Evolutionary conservation across 2,329 filamentous ascomycete genomes (phyloP), one percentile per base, ranked within the genome.

Genomic region (Paecilomyces sp.): DNA sequence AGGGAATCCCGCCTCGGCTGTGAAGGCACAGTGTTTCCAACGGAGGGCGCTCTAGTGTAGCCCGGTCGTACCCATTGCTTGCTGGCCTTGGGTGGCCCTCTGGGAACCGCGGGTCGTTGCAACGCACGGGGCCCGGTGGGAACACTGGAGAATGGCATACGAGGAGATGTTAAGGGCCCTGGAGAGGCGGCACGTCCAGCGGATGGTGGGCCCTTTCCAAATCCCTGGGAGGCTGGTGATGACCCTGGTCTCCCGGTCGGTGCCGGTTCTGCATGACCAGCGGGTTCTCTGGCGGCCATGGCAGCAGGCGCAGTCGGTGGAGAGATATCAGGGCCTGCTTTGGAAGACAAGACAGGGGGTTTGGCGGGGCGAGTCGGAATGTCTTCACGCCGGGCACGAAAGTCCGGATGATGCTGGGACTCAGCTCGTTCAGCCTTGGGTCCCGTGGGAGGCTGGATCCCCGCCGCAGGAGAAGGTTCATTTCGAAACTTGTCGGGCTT

Each of bases 91-190:
- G 70, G 63, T 18, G 67, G 64, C 6, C 68, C 68, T 30, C 74
- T 68, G 11, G 72, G 68, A 13, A 66, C 66, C 36, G 69, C 61
- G 7, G 67, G 65, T 55, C 72, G 71, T 54, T 75, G 70, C n/a
- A 73, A 67, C 6, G 75, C 75, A 56, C 76, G 74, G 34, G 76
- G 76, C 3, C 74, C 76, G 8, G 75, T 78, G 12, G 76, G 76
- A 22, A 77, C 73, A 34, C 64, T 73, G 9, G 72, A 68, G 28
- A 70, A 63, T 54, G 70, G 67, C 65, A 73, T 70, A 12, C 68
- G 68, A 22, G 76, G 75, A 3, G 76, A 77, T 5, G 73, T 76
- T 11, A 70, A 70, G 1, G 70, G 64, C 58, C 69, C 66, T 7
- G 68, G 71, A 22, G 74, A 75, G 18, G 63, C 54, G 9, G 68